Base-by-base conservation (phyloP, 2,329 filamentous ascomycete species). In the Volutella citrinella region DNA sequence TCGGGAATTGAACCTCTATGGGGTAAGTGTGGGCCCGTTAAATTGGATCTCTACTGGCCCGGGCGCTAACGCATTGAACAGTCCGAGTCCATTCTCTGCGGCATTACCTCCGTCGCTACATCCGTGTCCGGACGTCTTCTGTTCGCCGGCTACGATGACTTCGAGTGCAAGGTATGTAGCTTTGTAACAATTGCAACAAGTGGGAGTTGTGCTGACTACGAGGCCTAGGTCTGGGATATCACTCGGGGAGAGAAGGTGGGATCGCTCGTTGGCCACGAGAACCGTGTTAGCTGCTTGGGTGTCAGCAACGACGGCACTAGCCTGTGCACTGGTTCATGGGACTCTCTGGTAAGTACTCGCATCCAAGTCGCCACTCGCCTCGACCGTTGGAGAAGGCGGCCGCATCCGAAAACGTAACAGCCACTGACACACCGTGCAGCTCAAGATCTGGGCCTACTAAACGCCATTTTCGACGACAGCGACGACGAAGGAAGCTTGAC, bases 241-340 rank as follows among this genome's bases (percentile, higher is more conserved):
- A 88, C 95, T 36, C 85, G 93, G 49, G 93, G 91, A 45, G 93
- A 98, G 63, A 94, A 95, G 70, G 89, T 98, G 48, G 93, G 93
- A 59, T 95, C 90, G 36, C 76, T 98, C 40, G 91, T 94, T 56
- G 93, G 93, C 55, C 93, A 98, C 66, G 91, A 97, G 69, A 98
- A 98, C 74, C 86, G 93, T 51, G 93, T 98, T 62, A 97, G 91
- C 78, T 98, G 93, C 68, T 72, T 98, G 60, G 93, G 93, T 50
- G 93, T 98, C 54, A 97, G 91, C 76, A 97, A 97, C 65, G 93
- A 98, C 61, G 93, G 91, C 45, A 95, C 97, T 72, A 97, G 91
- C 73, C 76, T 98, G 71, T 97, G 93, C 79, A 98, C 93, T 59
- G 93, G 93, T 65, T 98, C 93, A 52, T 98, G 93, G 93, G 93